phyloP scores from a whole-genome alignment of 2,329 filamentous ascomycete species.

The Fusarium newnesense region DNA sequence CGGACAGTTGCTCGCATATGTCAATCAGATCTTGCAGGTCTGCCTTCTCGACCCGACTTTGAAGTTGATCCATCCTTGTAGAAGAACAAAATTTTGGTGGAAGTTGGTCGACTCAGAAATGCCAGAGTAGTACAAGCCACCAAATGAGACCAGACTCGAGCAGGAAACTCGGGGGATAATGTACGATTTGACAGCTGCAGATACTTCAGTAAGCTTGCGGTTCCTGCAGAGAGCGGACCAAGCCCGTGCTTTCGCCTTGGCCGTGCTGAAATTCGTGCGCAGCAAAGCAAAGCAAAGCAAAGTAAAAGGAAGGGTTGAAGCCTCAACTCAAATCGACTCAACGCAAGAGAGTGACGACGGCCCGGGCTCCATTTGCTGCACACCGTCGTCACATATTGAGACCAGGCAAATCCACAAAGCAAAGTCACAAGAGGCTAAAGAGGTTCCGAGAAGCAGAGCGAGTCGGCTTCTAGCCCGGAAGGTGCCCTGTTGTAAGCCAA shows the following conservation, averaged over 20 bases:
- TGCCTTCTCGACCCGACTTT: conserved; percentile 38
- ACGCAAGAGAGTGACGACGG: conserved; percentile 22
- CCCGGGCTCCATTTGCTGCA: conserved; percentile 28
- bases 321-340: neutral
- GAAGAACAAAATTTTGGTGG: conserved; percentile 10
- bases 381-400: conserved; percentile 31
- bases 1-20: conserved; percentile 41
- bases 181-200: conserved; percentile 31
- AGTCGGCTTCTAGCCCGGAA: conserved; percentile 32
- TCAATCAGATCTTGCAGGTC: conserved; percentile 41
- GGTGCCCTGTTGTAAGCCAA: conserved; percentile 19
- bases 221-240: conserved; percentile 22
- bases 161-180: conserved; percentile 31
- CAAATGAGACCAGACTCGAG: neutral
- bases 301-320: conserved; percentile 21
- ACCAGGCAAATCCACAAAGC: conserved; percentile 20
- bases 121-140: conserved; percentile 12
- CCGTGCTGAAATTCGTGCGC: conserved; percentile 24
- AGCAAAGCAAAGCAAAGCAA: neutral
- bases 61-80: conserved; percentile 40
- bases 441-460: conserved; percentile 9
- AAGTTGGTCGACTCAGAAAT: conserved; percentile 18
- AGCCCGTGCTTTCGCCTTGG: conserved; percentile 37
- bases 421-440: neutral
- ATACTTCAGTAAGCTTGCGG: conserved; percentile 14